Base-by-base conservation (phyloP, 148 eudicot genomes). In the Pharnaceum exiguum region DNA sequence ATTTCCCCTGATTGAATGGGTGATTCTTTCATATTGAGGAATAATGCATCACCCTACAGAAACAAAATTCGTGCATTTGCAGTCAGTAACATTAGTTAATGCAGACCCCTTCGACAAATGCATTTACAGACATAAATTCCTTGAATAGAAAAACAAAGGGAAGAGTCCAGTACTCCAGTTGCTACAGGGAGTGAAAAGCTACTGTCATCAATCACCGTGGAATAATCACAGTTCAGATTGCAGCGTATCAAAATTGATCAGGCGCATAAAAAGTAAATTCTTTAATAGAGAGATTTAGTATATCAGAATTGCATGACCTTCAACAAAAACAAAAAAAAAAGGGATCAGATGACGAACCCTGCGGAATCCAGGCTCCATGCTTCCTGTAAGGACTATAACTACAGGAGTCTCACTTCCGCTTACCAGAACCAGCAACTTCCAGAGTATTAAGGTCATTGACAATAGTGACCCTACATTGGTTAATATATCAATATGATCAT, bases 351-450 rank as follows among this genome's bases (percentile, higher is more conserved):
- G 45, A 65, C 77, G 40, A 62, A 84, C 90, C 80, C 83, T 81
- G 68, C 70, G 57, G 45, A 87, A 83, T 42, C 87, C 95, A 36
- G 95, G 95, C 67, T 87, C 95, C 95, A 87, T 87, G 70, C 95
- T 87, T 49, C 85, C 95, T 39, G 85, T 81, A 50, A 87, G 82
- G 61, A 87, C 95, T 63, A 87, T 87, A 22, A 79, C 90, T 43
- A 87, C 87, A 57, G 95, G 95, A 5, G 87, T 77, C 56, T 83
- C 90, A 32, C 83, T 79, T 38, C 90, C 87, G 37, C 85, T 81
- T 8, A 87, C 15, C 57, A 86, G 77, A 82, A 84, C 68, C 43
- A 87, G 67, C 50, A 73, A 80, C 70, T 79, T 82, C 95, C 95
- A 87, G 60, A 81, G 72, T 22, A 87, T 83, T 55, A 87, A 67